These are phyloP conservation scores for Zoysia japonica DNA, from an alignment of 176 grass and related monocot genomes.

Conservation along the genomic window DNA sequence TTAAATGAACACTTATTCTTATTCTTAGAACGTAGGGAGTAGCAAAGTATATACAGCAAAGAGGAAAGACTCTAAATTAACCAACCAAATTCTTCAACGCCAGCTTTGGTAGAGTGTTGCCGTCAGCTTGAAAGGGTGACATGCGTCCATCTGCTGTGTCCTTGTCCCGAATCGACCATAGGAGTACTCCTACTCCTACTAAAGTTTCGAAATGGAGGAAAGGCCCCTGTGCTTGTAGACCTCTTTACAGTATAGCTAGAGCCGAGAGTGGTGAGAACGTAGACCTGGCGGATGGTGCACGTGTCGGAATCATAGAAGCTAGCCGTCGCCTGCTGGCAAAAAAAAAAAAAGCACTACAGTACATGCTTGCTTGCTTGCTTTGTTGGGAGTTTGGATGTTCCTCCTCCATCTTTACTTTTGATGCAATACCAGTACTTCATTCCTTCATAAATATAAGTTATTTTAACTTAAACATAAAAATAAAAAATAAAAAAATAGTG, in stretches of 20 bases:
- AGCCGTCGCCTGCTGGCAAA: neutral
- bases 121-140: constrained; percentile 5
- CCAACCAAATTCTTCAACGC: neutral
- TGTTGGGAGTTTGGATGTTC: neutral
- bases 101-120: constrained; percentile 17
- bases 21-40: no score
- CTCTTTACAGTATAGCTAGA: neutral
- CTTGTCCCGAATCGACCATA: neutral
- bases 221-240: neutral
- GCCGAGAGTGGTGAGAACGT: no score
- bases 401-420: neutral
- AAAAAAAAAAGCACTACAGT: no score
- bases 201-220: neutral
- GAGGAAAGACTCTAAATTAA: no score
- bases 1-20: no score
- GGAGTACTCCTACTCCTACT: neutral
- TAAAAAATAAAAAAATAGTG: no score
- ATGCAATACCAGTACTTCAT: neutral
- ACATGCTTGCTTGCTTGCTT: neutral
- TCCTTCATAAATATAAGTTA: no score
- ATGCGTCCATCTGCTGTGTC: neutral
- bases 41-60: no score
- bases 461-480: no score
- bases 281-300: neutral
- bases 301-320: neutral